A percentile compares a stretch with the other conserved stretches of the same genome.
phyloP scores from a whole-genome alignment of 2,329 filamentous ascomycete genomes.

The Colletotrichum sp. region DNA sequence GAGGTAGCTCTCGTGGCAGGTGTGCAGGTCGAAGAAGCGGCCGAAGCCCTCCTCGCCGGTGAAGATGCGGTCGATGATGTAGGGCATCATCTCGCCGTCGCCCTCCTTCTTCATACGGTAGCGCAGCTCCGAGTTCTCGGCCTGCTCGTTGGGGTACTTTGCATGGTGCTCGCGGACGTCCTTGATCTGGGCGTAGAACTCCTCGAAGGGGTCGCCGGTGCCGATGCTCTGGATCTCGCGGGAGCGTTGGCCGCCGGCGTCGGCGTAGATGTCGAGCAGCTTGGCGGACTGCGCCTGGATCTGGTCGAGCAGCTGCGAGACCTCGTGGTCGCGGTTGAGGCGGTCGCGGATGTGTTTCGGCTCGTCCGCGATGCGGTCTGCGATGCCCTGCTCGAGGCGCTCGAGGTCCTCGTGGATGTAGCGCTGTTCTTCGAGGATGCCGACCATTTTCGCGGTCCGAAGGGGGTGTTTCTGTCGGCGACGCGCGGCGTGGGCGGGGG shows the following conservation, averaged over 20 bases:
- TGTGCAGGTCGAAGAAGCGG: constrained; percentile 88
- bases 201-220: constrained; percentile 84
- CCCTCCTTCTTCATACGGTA: constrained; percentile 75
- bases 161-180: constrained; percentile 87
- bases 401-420: constrained; percentile 96
- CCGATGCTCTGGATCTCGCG: constrained; percentile 86
- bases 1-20: constrained; percentile 84
- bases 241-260: constrained; percentile 72
- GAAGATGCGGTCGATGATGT: constrained; percentile 88
- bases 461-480: neutral
- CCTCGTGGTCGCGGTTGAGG: constrained; percentile 89
- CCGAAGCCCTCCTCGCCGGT: constrained; percentile 95
- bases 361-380: constrained; percentile 87
- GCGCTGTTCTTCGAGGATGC: constrained; percentile 93
- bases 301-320: constrained; percentile 83
- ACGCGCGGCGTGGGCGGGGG: neutral
- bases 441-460: constrained; percentile 31
- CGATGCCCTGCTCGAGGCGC: constrained; percentile 91
- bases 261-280: constrained; percentile 83
- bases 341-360: constrained; percentile 91
- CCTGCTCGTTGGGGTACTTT: constrained; percentile 90
- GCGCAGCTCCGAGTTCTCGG: constrained; percentile 92
- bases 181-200: constrained; percentile 86
- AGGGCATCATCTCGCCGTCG: constrained; percentile 66
- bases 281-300: constrained; percentile 86